Conservation (phyloP, 2,329 filamentous ascomycete genomes). For the Claviceps monticola region DNA sequence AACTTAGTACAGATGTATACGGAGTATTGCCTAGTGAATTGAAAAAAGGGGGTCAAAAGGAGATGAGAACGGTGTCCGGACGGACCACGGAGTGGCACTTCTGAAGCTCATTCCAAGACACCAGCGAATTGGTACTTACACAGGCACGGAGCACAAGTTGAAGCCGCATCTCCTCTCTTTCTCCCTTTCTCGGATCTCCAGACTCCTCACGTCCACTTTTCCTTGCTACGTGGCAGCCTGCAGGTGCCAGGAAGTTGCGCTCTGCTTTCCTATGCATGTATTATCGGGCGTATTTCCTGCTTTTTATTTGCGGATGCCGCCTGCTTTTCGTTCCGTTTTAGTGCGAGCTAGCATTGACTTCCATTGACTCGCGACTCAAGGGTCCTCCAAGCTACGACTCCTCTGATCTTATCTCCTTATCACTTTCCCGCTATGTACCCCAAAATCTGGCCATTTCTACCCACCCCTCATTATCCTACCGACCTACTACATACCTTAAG, state of each 20-base stretch:
- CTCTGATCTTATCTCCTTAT: neutral
- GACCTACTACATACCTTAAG: neutral
- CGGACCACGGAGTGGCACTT: neutral
- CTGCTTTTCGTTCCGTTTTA: neutral
- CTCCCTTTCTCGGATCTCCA: no score
- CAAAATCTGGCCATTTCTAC: constrained; percentile 1
- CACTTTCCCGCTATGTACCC: neutral
- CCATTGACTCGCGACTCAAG: neutral
- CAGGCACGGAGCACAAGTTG: no score
- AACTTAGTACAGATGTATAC: neutral
- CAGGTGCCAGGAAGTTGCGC: neutral
- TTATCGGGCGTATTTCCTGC: neutral
- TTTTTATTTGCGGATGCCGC: neutral
- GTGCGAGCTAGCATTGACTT: neutral
- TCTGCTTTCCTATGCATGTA: neutral
- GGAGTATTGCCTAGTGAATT: no score
- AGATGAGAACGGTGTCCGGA: neutral
- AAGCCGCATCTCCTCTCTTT: no score
- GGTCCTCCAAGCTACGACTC: neutral
- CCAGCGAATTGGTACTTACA: no score
- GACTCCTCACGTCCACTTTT: no score
- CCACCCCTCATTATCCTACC: constrained; percentile 3
- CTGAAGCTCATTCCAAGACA: neutral
- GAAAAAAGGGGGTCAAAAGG: neutral
- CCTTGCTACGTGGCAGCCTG: no score